Base-by-base conservation (phyloP, 1,284 basidiomycete species). In the Vanrija humicola region DNA sequence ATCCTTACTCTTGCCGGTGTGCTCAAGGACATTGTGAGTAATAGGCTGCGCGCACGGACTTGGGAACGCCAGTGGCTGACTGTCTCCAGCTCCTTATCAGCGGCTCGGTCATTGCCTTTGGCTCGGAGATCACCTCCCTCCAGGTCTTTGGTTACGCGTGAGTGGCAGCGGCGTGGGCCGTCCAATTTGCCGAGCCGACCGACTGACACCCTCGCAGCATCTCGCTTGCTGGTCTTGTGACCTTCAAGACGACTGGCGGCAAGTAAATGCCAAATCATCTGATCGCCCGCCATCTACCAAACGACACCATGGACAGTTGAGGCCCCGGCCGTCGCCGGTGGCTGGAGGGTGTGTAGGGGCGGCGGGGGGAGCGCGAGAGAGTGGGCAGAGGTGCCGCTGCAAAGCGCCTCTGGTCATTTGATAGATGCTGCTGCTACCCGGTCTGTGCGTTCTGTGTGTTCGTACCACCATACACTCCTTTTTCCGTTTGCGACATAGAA, bases 1-100 rank as follows among this genome's bases (percentile, higher is more conserved):
- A 85, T 96, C 18, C 80, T 98, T 63, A 98, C 94, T 5, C 83
- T 98, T 14, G 91, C 94, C 7, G 95, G 95, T 58, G 94, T 98
- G 16, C 87, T 97, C 79, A 91, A 91, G 82, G 88, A 87, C 59
- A 75, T 76, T 58, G 74, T 75, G 55, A 68, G 75, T 70, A 23
- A 23, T 23, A 23, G 21, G 5, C 7, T 0, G 42, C 21, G n/a
- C 12, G 50, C 34, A n/a, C 21, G 9, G 25, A 6, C 19, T 68
- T 86, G 12, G 2, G 2, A 10, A 14, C 34, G 34, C 34, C 34
- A 34, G 34, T 34, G 34, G 34, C 34, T 34, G 85, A 89, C 93
- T 73, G 92, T 92, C 61, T 18, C 9, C 48, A 76, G 73, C 82
- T 98, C 38, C 85, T 98, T 62, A 93, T 98, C 77, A 81, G 85